Conservation (phyloP, 768 basidiomycete genomes). For the Lentinula boryana region DNA sequence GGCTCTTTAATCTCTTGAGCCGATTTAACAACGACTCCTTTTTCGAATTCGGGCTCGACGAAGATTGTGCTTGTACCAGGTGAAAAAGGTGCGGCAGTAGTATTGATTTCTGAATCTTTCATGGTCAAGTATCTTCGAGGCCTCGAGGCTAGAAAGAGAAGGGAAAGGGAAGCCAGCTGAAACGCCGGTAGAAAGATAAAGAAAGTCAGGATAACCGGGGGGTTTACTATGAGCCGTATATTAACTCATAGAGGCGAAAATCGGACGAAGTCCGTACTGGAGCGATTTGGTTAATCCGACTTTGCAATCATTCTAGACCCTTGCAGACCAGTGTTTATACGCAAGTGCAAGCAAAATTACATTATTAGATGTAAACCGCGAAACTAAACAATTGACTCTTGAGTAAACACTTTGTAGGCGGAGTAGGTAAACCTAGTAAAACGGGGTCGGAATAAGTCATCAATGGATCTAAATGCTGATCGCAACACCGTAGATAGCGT, state of each 20-base stretch:
- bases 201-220: background rate
- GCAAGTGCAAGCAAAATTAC: too few species aligned
- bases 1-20: constrained; percentile 24
- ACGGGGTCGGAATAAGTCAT: too few species aligned
- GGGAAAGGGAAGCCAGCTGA: background rate
- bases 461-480: too few species aligned
- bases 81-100: background rate
- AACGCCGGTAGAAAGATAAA: background rate
- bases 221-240: background rate
- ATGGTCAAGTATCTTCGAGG: background rate
- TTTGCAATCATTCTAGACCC: too few species aligned
- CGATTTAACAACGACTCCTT: constrained; percentile 22
- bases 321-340: too few species aligned
- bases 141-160: background rate
- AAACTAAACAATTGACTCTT: too few species aligned
- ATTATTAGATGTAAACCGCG: too few species aligned
- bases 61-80: background rate
- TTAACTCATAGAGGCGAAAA: background rate
- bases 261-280: too few species aligned
- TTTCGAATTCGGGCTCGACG: background rate
- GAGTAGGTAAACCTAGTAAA: too few species aligned
- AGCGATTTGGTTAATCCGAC: too few species aligned
- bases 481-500: too few species aligned
- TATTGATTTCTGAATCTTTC: background rate
- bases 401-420: too few species aligned